phyloP scores from a whole-genome alignment of 441 rosid species.

The Croton laevigatus region DNA sequence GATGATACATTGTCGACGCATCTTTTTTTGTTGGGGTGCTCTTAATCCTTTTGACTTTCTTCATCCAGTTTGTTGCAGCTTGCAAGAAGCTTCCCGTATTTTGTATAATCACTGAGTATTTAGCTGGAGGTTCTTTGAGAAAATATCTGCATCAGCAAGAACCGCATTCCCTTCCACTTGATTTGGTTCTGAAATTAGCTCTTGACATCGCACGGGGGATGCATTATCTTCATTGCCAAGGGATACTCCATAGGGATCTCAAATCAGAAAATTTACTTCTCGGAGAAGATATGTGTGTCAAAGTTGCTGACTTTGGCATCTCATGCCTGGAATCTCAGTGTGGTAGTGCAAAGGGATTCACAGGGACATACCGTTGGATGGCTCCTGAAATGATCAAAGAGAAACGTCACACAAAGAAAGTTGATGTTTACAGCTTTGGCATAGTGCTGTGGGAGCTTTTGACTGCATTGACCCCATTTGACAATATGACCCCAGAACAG shows the following conservation, averaged over 20 bases:
- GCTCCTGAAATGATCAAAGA: slow-evolving; percentile 84
- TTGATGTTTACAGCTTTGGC: slow-evolving; percentile 80
- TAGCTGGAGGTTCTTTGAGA: slow-evolving; percentile 68
- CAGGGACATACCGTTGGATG: slow-evolving; percentile 86
- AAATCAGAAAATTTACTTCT: slow-evolving; percentile 76
- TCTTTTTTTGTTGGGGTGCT: slow-evolving; percentile 8
- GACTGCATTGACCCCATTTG: slow-evolving; percentile 70
- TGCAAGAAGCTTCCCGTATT: slow-evolving; percentile 79
- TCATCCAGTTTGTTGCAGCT: slow-evolving; percentile 70
- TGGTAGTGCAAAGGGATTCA: slow-evolving; percentile 68
- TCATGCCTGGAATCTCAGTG: slow-evolving; percentile 74
- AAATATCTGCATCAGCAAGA: slow-evolving; percentile 70
- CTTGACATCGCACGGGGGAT: slow-evolving; percentile 72
- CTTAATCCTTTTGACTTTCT: slow-evolving; percentile 20
- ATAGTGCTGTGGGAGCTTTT: slow-evolving; percentile 80
- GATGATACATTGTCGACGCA: neutral
- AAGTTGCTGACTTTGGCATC: slow-evolving; percentile 82
- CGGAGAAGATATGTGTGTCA: slow-evolving; percentile 63
- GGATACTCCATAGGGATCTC: slow-evolving; percentile 73
- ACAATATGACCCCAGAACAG: slow-evolving; percentile 78
- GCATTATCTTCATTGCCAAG: slow-evolving; percentile 70
- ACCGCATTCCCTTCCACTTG: slow-evolving; percentile 61
- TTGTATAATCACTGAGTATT: slow-evolving; percentile 72
- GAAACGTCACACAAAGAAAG: slow-evolving; percentile 73
- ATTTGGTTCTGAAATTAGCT: slow-evolving; percentile 58